A percentile compares a stretch with the other conserved stretches of the same genome.
Evolutionary conservation across 2,329 filamentous ascomycete genomes (phyloP).

Genomic region (Kalmusia sp.): DNA sequence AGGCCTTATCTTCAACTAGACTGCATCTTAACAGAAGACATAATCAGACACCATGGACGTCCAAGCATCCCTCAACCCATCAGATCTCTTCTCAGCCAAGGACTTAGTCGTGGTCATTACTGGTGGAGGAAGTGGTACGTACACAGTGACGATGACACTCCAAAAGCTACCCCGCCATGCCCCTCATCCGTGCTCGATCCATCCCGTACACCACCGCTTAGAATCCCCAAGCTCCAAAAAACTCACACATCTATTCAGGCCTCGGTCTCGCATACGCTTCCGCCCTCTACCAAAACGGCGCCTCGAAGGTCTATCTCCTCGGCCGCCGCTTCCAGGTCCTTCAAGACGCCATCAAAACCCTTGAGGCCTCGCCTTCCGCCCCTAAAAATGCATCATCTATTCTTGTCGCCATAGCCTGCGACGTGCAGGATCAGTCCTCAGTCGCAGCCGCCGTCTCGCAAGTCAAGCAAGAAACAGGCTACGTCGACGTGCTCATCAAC

Average conservation of each 20-base stretch:
- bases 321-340: constrained; percentile 52
- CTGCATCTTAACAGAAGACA: too few relatives aligned
- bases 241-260: not conserved
- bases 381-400: constrained; percentile 22
- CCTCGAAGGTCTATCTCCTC: constrained; percentile 53
- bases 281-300: constrained; percentile 3
- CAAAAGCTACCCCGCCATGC: constrained; percentile 36
- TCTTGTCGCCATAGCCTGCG: constrained; percentile 52
- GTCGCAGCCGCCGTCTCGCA: constrained; percentile 50
- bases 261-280: constrained; percentile 1
- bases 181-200: constrained; percentile 5
- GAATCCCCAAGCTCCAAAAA: not conserved
- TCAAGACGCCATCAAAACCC: constrained; percentile 45
- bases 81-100: constrained; percentile 49
- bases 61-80: constrained; percentile 38
- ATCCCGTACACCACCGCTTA: not conserved
- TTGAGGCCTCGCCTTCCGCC: constrained; percentile 40
- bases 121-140: constrained; percentile 51
- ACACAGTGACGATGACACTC: not conserved
- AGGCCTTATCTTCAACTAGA: too few relatives aligned
- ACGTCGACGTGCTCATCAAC: constrained; percentile 61
- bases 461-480: constrained; percentile 51
- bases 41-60: too few relatives aligned
- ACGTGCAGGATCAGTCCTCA: constrained; percentile 52
- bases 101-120: constrained; percentile 50